phyloP scores from a whole-genome alignment of 2,329 filamentous ascomycete species.

The Pestalotiopsis fici region DNA sequence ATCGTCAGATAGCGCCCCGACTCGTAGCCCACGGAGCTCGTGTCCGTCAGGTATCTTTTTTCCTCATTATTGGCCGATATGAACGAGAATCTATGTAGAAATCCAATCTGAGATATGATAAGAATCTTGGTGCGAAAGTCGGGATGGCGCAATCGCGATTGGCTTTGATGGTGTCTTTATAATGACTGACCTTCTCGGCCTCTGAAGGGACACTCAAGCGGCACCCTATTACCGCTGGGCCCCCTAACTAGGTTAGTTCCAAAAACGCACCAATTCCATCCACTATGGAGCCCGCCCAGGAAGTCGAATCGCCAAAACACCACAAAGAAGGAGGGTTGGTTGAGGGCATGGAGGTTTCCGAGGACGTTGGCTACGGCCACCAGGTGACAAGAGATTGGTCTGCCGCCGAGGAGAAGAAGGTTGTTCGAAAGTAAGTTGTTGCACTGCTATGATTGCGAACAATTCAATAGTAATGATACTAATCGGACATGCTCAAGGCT shows the following conservation, averaged over 20 bases:
- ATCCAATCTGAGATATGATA: not conserved
- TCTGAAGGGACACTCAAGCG: no score
- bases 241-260: no score
- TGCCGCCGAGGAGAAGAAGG: not conserved
- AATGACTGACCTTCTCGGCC: not conserved
- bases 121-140: not conserved
- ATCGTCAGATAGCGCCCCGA: not conserved
- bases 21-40: not conserved
- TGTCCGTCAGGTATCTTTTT: not conserved
- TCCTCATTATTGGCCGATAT: not conserved
- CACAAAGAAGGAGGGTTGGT: not conserved
- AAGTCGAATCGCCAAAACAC: not conserved
- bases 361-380: not conserved
- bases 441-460: not conserved
- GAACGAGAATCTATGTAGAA: not conserved
- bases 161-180: not conserved
- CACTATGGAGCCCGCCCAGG: not conserved
- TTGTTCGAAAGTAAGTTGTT: not conserved
- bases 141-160: not conserved
- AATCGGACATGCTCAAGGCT: constrained; percentile 29
- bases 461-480: not conserved
- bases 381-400: not conserved
- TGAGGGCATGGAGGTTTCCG: not conserved
- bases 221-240: no score
- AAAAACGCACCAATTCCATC: not conserved